phyloP scores from a whole-genome alignment of 2,329 filamentous ascomycete species.

The Stagonosporopsis rhizophila region DNA sequence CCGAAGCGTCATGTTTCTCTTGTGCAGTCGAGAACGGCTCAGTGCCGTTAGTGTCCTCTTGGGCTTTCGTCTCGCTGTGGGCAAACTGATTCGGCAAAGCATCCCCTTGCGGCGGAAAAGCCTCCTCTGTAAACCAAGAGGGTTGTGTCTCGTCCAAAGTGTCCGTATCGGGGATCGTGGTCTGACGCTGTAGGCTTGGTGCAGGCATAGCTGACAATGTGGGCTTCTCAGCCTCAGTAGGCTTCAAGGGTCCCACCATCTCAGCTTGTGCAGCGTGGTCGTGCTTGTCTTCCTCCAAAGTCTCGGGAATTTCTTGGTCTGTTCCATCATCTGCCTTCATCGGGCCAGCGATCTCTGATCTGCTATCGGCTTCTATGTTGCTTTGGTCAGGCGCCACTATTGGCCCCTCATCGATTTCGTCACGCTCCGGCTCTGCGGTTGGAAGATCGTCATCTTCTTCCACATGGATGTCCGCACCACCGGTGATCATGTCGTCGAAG shows the following conservation, averaged over 20 bases:
- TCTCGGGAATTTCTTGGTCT: constrained; percentile 35
- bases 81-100: neutral
- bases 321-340: constrained; percentile 16
- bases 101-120: neutral
- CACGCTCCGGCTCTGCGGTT: neutral
- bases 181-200: constrained; percentile 32
- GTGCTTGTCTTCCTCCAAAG: constrained; percentile 23
- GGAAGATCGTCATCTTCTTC: constrained; percentile 11
- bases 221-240: neutral
- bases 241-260: neutral
- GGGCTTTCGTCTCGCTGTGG: neutral
- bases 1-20: constrained; percentile 46
- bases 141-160: constrained; percentile 45
- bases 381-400: constrained; percentile 1
- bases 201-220: neutral
- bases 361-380: constrained; percentile 6
- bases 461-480: constrained; percentile 34
- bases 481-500: constrained; percentile 29
- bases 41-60: constrained; percentile 29
- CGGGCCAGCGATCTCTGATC: constrained; percentile 19
- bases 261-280: neutral
- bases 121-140: constrained; percentile 27
- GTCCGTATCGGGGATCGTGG: constrained; percentile 45
- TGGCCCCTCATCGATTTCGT: neutral
- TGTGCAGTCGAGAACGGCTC: constrained; percentile 45